These are phyloP conservation scores for Kwoniella shandongensis DNA, from an alignment of 768 basidiomycete species.

Conservation along the genomic window DNA sequence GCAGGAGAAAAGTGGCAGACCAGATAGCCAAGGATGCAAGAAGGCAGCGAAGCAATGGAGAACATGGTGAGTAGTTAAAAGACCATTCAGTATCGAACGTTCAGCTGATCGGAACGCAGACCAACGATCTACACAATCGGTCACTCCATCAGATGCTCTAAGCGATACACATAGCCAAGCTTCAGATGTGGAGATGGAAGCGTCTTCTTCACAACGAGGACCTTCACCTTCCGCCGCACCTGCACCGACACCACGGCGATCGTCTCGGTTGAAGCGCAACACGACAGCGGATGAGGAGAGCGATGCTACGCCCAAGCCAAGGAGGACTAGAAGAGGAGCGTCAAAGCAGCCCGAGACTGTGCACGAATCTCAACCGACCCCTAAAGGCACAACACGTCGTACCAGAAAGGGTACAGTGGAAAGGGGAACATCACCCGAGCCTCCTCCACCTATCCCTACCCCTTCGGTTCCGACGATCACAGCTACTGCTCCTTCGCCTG, in stretches of 20 bases:
- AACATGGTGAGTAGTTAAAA: not conserved
- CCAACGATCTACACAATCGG: constrained; percentile 10
- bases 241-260: constrained; percentile 40
- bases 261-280: constrained; percentile 27
- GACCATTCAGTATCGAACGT: not conserved
- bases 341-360: constrained; percentile 17
- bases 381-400: constrained; percentile 20
- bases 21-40: constrained; percentile 26
- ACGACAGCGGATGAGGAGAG: constrained; percentile 21
- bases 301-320: constrained; percentile 29
- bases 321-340: constrained; percentile 16
- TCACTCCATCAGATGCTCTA: constrained; percentile 9
- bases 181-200: constrained; percentile 23
- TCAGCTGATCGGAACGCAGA: constrained; percentile 1
- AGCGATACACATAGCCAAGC: constrained; percentile 11
- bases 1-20: constrained; percentile 37
- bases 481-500: constrained; percentile 45
- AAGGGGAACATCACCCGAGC: constrained; percentile 28
- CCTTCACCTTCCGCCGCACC: constrained; percentile 22
- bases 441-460: constrained; percentile 13
- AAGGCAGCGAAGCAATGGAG: constrained; percentile 12
- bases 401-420: constrained; percentile 31
- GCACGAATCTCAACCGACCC: constrained; percentile 28
- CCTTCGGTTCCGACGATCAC: constrained; percentile 42
- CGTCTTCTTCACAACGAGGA: constrained; percentile 8